Evolutionary conservation across 352 stramenopile species (phyloP), one percentile per base, ranked within the genome.

Genomic region (Phytophthora colocasiae): DNA sequence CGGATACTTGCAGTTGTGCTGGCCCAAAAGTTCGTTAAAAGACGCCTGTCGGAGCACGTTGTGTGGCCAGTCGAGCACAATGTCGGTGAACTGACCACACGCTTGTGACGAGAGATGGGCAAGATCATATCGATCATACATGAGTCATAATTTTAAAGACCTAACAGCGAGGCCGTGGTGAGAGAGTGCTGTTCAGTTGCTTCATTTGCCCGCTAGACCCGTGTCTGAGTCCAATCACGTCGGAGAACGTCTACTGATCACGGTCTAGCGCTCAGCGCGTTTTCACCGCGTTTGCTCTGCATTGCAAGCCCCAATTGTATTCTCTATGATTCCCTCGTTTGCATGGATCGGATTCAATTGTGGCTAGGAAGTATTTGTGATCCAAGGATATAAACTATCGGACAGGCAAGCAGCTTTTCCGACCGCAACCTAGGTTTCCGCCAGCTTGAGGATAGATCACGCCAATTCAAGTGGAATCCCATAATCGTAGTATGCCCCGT

Each of bases 1-100:
- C 17, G 17, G 53, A 52, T 27, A 24, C 34, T 47, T 47, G 34
- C 14, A 24, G 12, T 22, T 44, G n/a, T 19, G 56, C 11, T 38
- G 15, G 17, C 15, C 3, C 14, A 31, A 57, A 50, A 52, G 48
- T 66, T 66, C 47, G 38, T 45, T 51, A 66, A 66, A n/a, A 66
- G 58, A 52, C 9, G 40, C 40, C 15, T 46, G 9, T 46, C 40
- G 40, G 40, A 29, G 9, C n/a, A 31, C 29, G 27, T 11, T 32
- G 6, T 61, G 57, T 24, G 57, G 46, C 38, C 57, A 58, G 36
- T 45, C 34, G 46, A 32, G 8, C 17, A 32, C 31, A 40, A 56
- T 64, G 38, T 58, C 45, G 51, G 36, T 7, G 11, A n/a, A 22
- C 57, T 65, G 57, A 58, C 46, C 57, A 58, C 38, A 58, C 9